Evolutionary conservation across 495 filamentous ascomycete genomes (phyloP).

Genomic region (Xeromyces bisporus): DNA sequence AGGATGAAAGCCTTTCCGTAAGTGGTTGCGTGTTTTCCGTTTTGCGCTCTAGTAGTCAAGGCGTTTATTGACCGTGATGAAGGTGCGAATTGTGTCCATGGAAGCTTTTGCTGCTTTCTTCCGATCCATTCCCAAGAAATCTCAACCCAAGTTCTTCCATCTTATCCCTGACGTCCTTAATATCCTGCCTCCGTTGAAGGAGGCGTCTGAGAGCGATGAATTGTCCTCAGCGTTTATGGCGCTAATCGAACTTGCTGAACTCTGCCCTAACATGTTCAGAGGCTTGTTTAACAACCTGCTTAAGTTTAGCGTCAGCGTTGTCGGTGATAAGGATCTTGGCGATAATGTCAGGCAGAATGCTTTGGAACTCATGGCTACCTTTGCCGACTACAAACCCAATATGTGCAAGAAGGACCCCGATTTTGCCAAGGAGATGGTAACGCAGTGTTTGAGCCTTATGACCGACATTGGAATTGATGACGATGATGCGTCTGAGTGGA

Average conservation of each 20-base stretch:
- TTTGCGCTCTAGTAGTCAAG: background rate
- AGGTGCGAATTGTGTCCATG: conserved; percentile 85
- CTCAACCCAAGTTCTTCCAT: conserved; percentile 67
- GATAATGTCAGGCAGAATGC: conserved; percentile 88
- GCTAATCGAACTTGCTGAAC: conserved; percentile 84
- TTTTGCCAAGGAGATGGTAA: conserved; percentile 93
- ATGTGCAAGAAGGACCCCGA: conserved; percentile 88
- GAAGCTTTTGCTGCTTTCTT: conserved; percentile 95
- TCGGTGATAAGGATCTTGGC: conserved; percentile 86
- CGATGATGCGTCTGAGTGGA: conserved; percentile 90
- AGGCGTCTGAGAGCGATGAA: conserved; percentile 70
- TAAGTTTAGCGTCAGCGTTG: conserved; percentile 75
- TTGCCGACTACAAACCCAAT: conserved; percentile 80
- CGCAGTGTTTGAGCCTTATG: conserved; percentile 95
- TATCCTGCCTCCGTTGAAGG: conserved; percentile 83
- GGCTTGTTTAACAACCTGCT: conserved; percentile 76
- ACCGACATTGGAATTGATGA: conserved; percentile 95
- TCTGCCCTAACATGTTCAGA: conserved; percentile 93
- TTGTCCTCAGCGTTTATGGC: conserved; percentile 77
- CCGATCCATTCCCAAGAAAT: conserved; percentile 70
- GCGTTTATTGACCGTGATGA: conserved; percentile 4
- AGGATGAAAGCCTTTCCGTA: conserved; percentile 69
- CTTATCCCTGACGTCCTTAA: conserved; percentile 82
- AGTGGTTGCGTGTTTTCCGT: conserved; percentile 5
- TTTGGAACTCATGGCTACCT: conserved; percentile 92